Percentiles rank a stretch among this genome's conserved stretches.
Evolutionary conservation across 192 early-diverging fungal species (phyloP).

Genomic region (Entrophospora sp.): DNA sequence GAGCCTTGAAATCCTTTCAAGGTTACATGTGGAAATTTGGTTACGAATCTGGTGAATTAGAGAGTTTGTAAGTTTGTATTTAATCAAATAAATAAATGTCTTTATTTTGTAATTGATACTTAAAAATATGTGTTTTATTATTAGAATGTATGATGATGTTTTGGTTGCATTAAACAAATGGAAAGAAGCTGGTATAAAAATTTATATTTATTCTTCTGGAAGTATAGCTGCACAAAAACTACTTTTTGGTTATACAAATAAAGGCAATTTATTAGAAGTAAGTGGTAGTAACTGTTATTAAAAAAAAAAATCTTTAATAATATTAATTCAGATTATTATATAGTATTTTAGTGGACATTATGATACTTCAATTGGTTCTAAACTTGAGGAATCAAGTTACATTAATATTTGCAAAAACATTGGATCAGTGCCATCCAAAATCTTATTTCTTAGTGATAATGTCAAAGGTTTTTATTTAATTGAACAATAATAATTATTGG

Average conservation of each 20-base stretch:
- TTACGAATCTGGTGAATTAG: slow-evolving; percentile 65
- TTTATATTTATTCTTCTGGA: slow-evolving; percentile 97
- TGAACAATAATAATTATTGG: background rate
- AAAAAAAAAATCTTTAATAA: background rate
- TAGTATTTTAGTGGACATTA: slow-evolving; percentile 79
- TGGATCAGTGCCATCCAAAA: slow-evolving; percentile 31
- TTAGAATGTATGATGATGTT: slow-evolving; percentile 83
- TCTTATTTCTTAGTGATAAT: slow-evolving; percentile 92
- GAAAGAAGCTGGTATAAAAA: slow-evolving; percentile 45
- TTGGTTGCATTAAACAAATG: slow-evolving; percentile 66
- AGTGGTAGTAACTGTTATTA: background rate
- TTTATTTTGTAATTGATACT: background rate
- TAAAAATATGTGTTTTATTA: background rate
- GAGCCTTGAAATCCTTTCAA: slow-evolving; percentile 81
- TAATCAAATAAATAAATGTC: background rate
- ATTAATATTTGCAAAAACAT: slow-evolving; percentile 64
- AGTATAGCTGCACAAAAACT: slow-evolving; percentile 91
- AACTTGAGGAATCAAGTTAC: slow-evolving; percentile 65
- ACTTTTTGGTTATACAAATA: slow-evolving; percentile 73
- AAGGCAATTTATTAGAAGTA: slow-evolving; percentile 67
- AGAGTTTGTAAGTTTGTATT: slow-evolving; percentile 54
- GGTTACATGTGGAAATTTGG: slow-evolving; percentile 95
- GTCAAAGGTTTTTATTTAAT: slow-evolving; percentile 44
- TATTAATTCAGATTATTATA: background rate
- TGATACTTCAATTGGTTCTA: slow-evolving; percentile 85